Evolutionary conservation across 2,329 filamentous ascomycete species (phyloP), one percentile per base, ranked within the genome.

Genomic region (Massarina eburnea): DNA sequence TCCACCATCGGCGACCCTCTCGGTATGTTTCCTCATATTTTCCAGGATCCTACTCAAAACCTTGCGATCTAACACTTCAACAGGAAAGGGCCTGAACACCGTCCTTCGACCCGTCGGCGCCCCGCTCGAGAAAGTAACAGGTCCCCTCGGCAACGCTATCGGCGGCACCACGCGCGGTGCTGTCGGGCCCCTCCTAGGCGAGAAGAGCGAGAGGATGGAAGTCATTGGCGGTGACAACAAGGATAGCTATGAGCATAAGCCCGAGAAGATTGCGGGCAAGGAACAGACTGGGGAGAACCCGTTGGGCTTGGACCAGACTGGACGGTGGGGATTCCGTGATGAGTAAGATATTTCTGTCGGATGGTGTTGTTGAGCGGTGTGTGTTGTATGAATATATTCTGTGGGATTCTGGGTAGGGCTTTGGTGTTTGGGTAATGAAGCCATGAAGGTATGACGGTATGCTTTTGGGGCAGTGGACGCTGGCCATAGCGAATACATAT

Each of bases 221-320:
- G 26, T 70, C 17, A 24, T 73, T 15, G 70, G 70, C 33, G 70
- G 70, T 1, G 57, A 70, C 32, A 73, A 73, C 53, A 68, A 66
- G 43, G 70, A 73, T 51, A 64, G 58, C 34, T 72, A 71, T 46
- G 56, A 54, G 43, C 53, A 52, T 21, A 64, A 59, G 45, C 63
- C 63, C 15, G 68, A 71, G 47, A 67, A 57, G 35, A 62, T 73
- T 55, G 70, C 58, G 1, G 68, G 68, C 0, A 70, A 68, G 57
- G 60, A 71, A 48, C 68, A 71, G 64, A 69, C 66, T 36, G 69
- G 66, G 17, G 36, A 66, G 14, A 73, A 73, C 55, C 70, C 70
- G 14, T 33, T 73, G 54, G 70, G 70, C 0, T 40, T 73, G 63
- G 66, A 71, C 57, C 55, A 70, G 52, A 68, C 59, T 8, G 69